Evolutionary conservation across 352 stramenopile genomes (phyloP), one percentile per base, ranked within the genome.

Genomic region (Pythium apleroticum): DNA sequence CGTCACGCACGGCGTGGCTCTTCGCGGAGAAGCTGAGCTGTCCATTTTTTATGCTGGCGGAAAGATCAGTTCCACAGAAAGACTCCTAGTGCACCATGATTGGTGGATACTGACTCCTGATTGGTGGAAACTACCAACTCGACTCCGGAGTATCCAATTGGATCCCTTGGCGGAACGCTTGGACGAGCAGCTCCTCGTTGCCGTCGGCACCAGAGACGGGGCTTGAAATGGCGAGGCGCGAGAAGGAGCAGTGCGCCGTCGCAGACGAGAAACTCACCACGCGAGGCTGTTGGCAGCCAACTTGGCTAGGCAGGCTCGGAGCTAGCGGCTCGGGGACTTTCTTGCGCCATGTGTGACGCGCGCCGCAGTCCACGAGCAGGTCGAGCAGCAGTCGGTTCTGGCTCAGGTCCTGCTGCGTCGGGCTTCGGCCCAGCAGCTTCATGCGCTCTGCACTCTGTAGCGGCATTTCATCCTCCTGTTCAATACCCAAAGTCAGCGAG

Each of bases 381-480:
- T 59, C 41, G 11, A 80, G 14, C 14, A 91, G 69, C 46, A 67
- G 53, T 4, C 57, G 57, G 54, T 79, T 75, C 43, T 83, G 62
- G 0, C 31, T 39, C 8, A 52, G 45, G 0, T 83, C 69, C 10
- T 45, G 41, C 24, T 60, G 43, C 0, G 52, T 66, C 4, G 43
- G 52, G 60, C 1, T 66, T 24, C 14, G 59, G 19, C 27, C 64
- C 5, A 24, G 50, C 31, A n/a, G 55, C 30, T 39, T 27, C 49
- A 69, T 56, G 57, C 46, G 50, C 45, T 81, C 75, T 0, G 76
- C 81, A 49, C 81, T 89, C 15, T 57, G 57, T 22, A 92, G 70
- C 24, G 84, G 81, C 81, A 92, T 90, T 15, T 76, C 66, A 57
- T 92, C 84, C 52, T 90, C 66, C 84, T 92, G 33, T 9, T 12